Conservation (phyloP, 2,329 filamentous ascomycete genomes). For the Elsinoe australis region DNA sequence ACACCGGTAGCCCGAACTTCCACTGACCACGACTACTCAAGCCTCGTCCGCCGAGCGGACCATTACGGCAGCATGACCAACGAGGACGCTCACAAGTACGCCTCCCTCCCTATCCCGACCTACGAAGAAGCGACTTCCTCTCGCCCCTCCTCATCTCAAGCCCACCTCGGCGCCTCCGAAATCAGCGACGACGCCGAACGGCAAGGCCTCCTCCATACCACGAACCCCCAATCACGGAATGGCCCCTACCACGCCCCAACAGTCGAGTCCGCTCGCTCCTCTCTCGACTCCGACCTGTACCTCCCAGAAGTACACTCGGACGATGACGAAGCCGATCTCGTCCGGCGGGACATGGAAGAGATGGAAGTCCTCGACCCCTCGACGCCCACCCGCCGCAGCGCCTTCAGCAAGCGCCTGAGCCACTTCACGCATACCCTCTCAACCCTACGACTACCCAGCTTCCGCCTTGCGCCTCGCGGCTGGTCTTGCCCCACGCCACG, state of each 20-base stretch:
- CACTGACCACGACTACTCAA: background rate
- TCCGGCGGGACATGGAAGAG: conserved; percentile 79
- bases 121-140: conserved; percentile 73
- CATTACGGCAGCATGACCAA: background rate
- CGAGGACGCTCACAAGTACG: conserved; percentile 18
- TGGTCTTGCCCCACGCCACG: conserved; percentile 32
- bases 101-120: conserved; percentile 62
- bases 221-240: conserved; percentile 24
- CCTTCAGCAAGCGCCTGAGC: conserved; percentile 51
- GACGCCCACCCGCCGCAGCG: conserved; percentile 29
- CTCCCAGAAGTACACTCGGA: conserved; percentile 48
- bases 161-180: conserved; percentile 47
- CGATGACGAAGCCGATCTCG: conserved; percentile 45
- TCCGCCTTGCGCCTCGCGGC: conserved; percentile 38
- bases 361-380: conserved; percentile 68
- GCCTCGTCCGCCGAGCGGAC: conserved; percentile 5
- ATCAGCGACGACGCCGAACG: conserved; percentile 65
- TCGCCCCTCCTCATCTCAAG: conserved; percentile 44
- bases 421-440: conserved; percentile 52
- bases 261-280: conserved; percentile 68
- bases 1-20: background rate
- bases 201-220: conserved; percentile 59
- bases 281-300: conserved; percentile 45
- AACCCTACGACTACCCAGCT: conserved; percentile 45
- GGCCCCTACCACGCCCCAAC: conserved; percentile 69